Conservation (phyloP, 1,284 basidiomycete genomes). For the Laetiporus sulphureus region DNA sequence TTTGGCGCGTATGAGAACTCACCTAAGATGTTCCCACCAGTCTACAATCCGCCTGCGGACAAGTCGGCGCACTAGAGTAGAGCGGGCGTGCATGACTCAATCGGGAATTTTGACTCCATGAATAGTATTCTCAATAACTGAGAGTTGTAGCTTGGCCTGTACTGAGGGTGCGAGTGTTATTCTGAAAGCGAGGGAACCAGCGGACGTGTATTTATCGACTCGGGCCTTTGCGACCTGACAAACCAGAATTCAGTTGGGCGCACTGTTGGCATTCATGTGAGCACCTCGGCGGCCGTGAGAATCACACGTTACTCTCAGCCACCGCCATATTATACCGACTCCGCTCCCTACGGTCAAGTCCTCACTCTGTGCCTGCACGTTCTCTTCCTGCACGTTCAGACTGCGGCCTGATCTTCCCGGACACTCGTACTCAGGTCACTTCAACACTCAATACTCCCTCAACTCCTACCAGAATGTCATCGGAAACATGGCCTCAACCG, state of each 20-base stretch:
- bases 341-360: neutral
- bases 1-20: slow-evolving; percentile 1
- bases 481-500: slow-evolving; percentile 33
- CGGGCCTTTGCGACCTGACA: neutral
- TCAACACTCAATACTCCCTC: neutral
- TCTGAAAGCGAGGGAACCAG: neutral
- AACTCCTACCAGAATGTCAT: slow-evolving; percentile 22
- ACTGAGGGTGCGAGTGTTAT: neutral
- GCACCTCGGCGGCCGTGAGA: slow-evolving; percentile 8
- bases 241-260: neutral
- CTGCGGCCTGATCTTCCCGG: too few species aligned
- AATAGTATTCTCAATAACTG: slow-evolving; percentile 8
- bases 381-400: neutral
- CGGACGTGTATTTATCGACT: neutral
- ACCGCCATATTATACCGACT: neutral
- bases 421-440: neutral
- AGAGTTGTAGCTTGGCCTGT: slow-evolving; percentile 7
- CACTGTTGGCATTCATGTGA: too few species aligned
- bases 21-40: slow-evolving; percentile 25
- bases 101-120: slow-evolving; percentile 4
- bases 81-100: too few species aligned
- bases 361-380: neutral
- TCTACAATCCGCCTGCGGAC: slow-evolving; percentile 46
- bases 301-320: neutral
- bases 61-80: slow-evolving; percentile 29